phyloP scores from a whole-genome alignment of 2,329 filamentous ascomycete species.

The Dryadomyces quercus-mongolicae region DNA sequence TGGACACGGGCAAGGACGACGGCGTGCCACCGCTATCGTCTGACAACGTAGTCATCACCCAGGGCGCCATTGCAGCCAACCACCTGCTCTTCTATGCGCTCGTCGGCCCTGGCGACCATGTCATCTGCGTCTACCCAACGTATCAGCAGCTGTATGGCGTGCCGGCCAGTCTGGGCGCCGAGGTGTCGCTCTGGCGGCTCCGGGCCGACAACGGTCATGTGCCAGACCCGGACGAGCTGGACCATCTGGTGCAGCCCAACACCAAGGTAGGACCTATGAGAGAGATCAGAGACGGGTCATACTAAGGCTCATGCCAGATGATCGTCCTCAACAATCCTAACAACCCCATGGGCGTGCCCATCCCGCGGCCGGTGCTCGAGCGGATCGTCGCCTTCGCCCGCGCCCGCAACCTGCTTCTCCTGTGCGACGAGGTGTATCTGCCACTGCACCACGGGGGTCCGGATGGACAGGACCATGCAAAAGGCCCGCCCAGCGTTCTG shows the following conservation, averaged over 20 bases:
- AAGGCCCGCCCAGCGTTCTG: constrained; percentile 52
- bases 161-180: constrained; percentile 60
- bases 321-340: constrained; percentile 59
- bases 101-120: constrained; percentile 63
- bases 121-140: constrained; percentile 76
- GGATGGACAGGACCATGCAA: constrained; percentile 18
- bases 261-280: constrained; percentile 43
- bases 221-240: constrained; percentile 54
- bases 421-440: constrained; percentile 74
- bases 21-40: constrained; percentile 29
- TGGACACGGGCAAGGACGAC: constrained; percentile 19
- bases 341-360: constrained; percentile 67
- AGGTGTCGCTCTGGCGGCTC: constrained; percentile 67
- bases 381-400: constrained; percentile 52
- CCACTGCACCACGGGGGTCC: constrained; percentile 62
- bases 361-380: constrained; percentile 48
- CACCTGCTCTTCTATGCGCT: constrained; percentile 66
- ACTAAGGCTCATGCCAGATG: constrained; percentile 21
- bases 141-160: constrained; percentile 77
- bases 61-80: constrained; percentile 77
- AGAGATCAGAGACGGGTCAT: too few species aligned
- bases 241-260: constrained; percentile 50
- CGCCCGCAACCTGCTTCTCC: constrained; percentile 50
- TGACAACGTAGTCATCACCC: constrained; percentile 63
- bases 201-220: constrained; percentile 52